Percentiles rank a stretch among this genome's conserved stretches.
These are phyloP conservation scores for Solanum etuberosum DNA, from an alignment of 257 asterid genomes.

Conservation along the genomic window DNA sequence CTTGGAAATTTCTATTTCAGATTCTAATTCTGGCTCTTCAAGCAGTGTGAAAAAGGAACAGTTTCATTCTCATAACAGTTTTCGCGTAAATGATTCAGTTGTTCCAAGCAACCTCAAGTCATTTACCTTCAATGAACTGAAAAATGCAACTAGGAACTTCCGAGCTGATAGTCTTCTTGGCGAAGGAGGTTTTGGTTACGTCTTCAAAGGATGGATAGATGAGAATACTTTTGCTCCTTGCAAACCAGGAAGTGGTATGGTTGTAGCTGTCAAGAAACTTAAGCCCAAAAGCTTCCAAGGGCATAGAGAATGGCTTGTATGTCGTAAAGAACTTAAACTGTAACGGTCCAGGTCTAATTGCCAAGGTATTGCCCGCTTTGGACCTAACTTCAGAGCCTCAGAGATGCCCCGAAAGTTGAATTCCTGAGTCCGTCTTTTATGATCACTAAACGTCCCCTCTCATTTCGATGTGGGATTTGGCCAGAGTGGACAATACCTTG, in stretches of 20 bases:
- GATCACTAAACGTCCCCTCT: background rate
- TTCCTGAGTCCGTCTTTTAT: background rate
- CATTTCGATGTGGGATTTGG: background rate
- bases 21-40: background rate
- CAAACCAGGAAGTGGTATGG: slow-evolving; percentile 3
- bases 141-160: slow-evolving; percentile 10
- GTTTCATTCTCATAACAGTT: background rate
- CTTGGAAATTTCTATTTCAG: background rate
- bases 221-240: slow-evolving; percentile 3
- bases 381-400: background rate
- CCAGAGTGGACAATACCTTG: background rate
- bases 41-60: background rate
- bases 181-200: slow-evolving; percentile 10
- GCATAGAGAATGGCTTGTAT: slow-evolving; percentile 14
- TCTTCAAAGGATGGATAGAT: slow-evolving; percentile 15
- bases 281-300: slow-evolving; percentile 12
- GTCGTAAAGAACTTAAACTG: background rate
- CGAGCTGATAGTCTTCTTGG: slow-evolving; percentile 9
- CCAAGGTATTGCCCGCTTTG: background rate
- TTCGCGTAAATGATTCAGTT: background rate
- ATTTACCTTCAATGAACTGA: slow-evolving; percentile 4
- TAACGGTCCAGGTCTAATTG: background rate
- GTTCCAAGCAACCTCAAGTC: background rate
- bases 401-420: background rate
- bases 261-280: slow-evolving; percentile 14